Evolutionary conservation across 148 eudicot species (phyloP), one percentile per base, ranked within the genome.

Genomic region (Drosera capensis): DNA sequence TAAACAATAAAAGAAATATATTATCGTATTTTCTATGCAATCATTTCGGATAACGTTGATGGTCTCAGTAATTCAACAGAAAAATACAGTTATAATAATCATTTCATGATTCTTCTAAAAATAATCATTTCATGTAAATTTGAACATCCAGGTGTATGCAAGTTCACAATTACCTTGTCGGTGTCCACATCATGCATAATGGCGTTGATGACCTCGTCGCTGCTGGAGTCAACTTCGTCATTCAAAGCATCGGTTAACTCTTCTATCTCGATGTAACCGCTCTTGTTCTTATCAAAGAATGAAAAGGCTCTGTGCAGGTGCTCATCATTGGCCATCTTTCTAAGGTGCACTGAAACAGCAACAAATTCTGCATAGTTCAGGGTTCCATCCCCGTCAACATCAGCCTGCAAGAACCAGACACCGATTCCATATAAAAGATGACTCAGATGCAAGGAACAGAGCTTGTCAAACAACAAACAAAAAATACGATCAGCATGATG

Each of bases 111-210:
- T 25, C 14, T 6, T 11, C 5, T 22, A n/a, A n/a, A n/a, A n/a
- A n/a, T n/a, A n/a, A n/a, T n/a, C n/a, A n/a, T n/a, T n/a, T n/a
- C n/a, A n/a, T n/a, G n/a, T n/a, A n/a, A n/a, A n/a, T n/a, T n/a
- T n/a, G n/a, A n/a, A n/a, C n/a, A n/a, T n/a, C n/a, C 12, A 22
- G 9, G 16, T 9, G 22, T 23, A 5, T 17, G 37, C 16, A 40
- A 21, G 16, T 43, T 36, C 26, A 19, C 17, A 59, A 76, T 15
- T 29, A 80, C 95, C 95, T 85, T 85, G 57, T 85, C 92, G 24
- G 95, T 85, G 54, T 85, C 95, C 0, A 85, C 95, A 26, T 85
- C 92, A 21, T 61, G 82, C 28, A 85, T 67, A 45, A 85, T 85
- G 54, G 92, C 95, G 52, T 51, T 64, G 35, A 77, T 66, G 40